phyloP scores from a whole-genome alignment of 805 yeast genomes.

The Pachysolen tannophilus region DNA sequence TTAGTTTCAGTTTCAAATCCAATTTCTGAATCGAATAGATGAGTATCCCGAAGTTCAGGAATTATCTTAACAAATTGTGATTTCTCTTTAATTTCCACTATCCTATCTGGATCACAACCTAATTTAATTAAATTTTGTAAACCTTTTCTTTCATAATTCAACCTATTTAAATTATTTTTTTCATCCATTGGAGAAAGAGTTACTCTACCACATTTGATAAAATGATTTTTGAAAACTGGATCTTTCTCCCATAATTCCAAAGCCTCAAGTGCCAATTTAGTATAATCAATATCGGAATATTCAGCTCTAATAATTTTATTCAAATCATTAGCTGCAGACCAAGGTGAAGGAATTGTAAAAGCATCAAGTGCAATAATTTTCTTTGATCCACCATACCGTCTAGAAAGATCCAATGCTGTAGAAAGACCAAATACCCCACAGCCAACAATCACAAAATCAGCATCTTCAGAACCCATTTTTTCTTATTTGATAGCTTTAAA shows the following conservation, averaged over 20 bases:
- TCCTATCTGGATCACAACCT: conserved; percentile 17
- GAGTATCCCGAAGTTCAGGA: conserved; percentile 13
- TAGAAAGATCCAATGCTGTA: conserved; percentile 19
- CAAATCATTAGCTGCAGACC: conserved; percentile 24
- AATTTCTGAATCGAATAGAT: conserved; percentile 11
- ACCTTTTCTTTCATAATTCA: conserved; percentile 18
- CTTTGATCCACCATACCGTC: too few relatives aligned
- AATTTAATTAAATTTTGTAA: conserved; percentile 16
- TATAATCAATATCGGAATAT: conserved; percentile 19
- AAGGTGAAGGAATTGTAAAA: conserved; percentile 21
- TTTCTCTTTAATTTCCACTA: conserved; percentile 12
- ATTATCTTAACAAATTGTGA: conserved; percentile 14
- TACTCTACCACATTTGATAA: conserved; percentile 22
- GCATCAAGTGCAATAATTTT: conserved; percentile 18
- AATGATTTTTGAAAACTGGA: conserved; percentile 15
- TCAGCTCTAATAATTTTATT: conserved; percentile 27
- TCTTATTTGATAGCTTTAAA: too few relatives aligned
- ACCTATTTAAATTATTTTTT: conserved; percentile 17
- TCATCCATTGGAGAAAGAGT: conserved; percentile 4
- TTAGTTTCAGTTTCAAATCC: conserved; percentile 9
- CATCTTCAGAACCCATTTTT: too few relatives aligned
- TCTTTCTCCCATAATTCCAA: conserved; percentile 20
- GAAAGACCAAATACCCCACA: conserved; percentile 29
- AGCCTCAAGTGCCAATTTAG: conserved; percentile 23
- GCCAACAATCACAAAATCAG: conserved; percentile 16